These are phyloP conservation scores for Lentinula sp. DNA, from an alignment of 768 basidiomycete genomes.

Conservation along the genomic window DNA sequence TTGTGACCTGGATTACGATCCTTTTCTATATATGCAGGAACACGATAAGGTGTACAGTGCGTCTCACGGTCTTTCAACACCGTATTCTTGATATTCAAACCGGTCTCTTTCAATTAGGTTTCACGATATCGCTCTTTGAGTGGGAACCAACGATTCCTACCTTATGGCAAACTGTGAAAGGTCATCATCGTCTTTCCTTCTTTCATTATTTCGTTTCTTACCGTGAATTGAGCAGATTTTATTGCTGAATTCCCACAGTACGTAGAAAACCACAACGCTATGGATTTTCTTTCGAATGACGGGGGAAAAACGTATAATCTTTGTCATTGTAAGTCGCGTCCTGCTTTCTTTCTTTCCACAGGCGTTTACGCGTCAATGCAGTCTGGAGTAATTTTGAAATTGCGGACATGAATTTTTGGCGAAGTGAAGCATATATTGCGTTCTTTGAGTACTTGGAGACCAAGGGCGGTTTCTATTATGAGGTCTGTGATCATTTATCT, in stretches of 20 bases:
- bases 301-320: conserved; percentile 60
- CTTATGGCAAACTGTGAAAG: conserved; percentile 70
- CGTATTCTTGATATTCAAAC: background rate
- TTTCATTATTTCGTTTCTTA: background rate
- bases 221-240: conserved; percentile 45
- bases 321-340: conserved; percentile 50
- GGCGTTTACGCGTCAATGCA: conserved; percentile 16
- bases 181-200: conserved; percentile 29
- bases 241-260: conserved; percentile 55
- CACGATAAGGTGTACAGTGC: conserved; percentile 44
- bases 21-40: conserved; percentile 58
- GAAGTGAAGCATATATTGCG: conserved; percentile 72
- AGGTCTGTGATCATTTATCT: conserved; percentile 40
- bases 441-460: conserved; percentile 81
- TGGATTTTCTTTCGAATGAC: conserved; percentile 71
- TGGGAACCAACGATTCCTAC: conserved; percentile 77
- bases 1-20: conserved; percentile 54
- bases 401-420: conserved; percentile 85
- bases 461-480: conserved; percentile 88
- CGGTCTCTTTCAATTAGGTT: conserved; percentile 36
- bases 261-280: conserved; percentile 57
- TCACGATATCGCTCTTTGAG: conserved; percentile 75
- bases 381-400: conserved; percentile 95
- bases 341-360: background rate
- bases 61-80: conserved; percentile 7